Evolutionary conservation across 2,329 filamentous ascomycete species (phyloP).

Genomic region (Penicillium sp.): DNA sequence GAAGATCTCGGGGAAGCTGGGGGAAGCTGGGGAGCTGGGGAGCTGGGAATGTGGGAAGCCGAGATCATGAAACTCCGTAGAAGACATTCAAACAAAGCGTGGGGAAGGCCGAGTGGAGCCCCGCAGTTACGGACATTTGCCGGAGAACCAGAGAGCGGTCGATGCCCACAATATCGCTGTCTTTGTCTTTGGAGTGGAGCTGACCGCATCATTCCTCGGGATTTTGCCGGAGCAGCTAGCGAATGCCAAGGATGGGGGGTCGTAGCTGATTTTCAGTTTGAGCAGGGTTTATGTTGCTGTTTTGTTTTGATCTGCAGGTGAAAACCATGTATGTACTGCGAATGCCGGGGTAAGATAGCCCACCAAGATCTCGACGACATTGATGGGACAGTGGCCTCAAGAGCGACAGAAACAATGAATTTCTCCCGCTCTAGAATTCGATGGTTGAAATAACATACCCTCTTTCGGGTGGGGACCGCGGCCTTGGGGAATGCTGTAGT

Average conservation of each 20-base stretch:
- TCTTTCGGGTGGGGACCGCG: neutral
- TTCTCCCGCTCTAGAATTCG: neutral
- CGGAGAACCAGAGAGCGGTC: neutral
- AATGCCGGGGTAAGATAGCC: neutral
- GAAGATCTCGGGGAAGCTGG: neutral
- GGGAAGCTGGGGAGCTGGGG: no score
- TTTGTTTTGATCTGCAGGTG: neutral
- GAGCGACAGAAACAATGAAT: neutral
- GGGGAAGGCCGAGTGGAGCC: neutral
- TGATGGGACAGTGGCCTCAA: neutral
- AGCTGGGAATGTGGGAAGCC: neutral
- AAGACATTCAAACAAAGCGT: neutral
- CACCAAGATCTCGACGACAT: neutral
- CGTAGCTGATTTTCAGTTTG: neutral
- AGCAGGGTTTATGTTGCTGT: neutral
- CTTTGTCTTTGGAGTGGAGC: neutral
- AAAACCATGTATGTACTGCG: neutral
- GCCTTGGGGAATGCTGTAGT: conserved; percentile 2
- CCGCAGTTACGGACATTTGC: neutral
- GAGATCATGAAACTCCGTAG: neutral
- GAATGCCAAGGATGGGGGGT: neutral
- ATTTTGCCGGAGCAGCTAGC: conserved; percentile 10
- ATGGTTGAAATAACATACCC: neutral
- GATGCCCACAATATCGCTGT: no score
- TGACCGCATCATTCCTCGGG: conserved; percentile 6